These are phyloP conservation scores for Mortierella sp. DNA, from an alignment of 371 early-diverging fungal species.

Conservation along the genomic window DNA sequence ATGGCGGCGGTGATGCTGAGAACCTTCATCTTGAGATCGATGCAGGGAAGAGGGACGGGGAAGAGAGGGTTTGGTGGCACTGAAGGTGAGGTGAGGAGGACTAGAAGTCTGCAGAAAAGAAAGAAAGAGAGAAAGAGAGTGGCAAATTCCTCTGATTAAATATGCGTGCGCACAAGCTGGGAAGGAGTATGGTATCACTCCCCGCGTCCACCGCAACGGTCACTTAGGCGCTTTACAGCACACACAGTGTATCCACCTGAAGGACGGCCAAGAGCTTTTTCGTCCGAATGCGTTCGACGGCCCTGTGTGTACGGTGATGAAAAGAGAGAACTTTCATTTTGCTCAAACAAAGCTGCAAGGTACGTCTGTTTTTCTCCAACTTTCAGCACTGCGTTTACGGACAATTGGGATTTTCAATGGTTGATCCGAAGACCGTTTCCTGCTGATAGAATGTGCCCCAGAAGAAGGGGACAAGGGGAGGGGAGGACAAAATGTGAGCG, in stretches of 20 bases:
- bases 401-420: neutral
- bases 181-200: too few species aligned
- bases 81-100: neutral
- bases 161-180: too few species aligned
- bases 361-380: neutral
- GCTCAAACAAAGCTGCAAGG: neutral
- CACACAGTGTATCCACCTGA: too few species aligned
- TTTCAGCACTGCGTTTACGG: too few species aligned
- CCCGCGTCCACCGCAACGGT: too few species aligned
- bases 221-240: too few species aligned
- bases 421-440: neutral
- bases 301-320: too few species aligned
- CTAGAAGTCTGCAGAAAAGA: neutral
- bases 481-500: neutral
- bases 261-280: neutral
- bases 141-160: neutral
- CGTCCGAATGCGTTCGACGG: too few species aligned
- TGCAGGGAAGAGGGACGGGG: neutral
- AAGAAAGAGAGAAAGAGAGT: neutral
- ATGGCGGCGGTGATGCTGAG: conserved; percentile 28
- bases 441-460: neutral
- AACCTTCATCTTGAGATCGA: conserved; percentile 21
- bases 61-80: neutral
- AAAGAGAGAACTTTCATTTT: too few species aligned
- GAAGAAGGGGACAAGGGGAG: neutral